Base-by-base conservation (phyloP, 2,329 filamentous ascomycete species). In the Ceratocystis cubensis region DNA sequence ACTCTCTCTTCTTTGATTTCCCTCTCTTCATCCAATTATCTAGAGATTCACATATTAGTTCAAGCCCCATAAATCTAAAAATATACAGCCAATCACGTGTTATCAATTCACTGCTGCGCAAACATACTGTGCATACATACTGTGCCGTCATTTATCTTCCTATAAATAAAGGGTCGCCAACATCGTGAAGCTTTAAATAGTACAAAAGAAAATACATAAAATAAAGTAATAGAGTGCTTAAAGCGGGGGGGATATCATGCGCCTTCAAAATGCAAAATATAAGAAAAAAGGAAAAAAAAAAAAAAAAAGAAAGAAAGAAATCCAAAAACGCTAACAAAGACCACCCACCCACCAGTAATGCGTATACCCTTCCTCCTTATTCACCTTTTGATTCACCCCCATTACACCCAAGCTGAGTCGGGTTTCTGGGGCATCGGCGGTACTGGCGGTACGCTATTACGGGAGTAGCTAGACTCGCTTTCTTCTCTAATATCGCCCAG, bases 401-500 rank as follows among this genome's bases (percentile, higher is more conserved):
- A 28, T 45, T 68, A 68, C 48, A 68, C 22, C 66, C 66, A 68
- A 5, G 37, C 63, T 17, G 64, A 63, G 30, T 64, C 50, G 5
- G 66, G 64, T 41, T 61, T 66, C 61, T 61, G 64, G 2, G 66
- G 61, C 41, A 59, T 53, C 41, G 64, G 25, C 62, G 62, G 66
- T 46, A 64, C 61, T 25, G 59, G 66, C 3, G 59, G 64, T 22
- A 63, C 20, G 8, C 57, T 61, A n/a, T 48, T 59, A 13, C 22
- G 44, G 7, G 66, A 66, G 46, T 64, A 64, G n/a, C 50, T 53
- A 25, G 59, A 59, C 37, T 65, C 63, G 10, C 59, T 65, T 63
- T 76, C 71, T 72, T 78, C 73, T 66, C 74, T 68, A 56, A 74
- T 70, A 57, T 71, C 69, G 74, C 77, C 69, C 41, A 82, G 73